These are phyloP conservation scores for Marasmius fiardii DNA, from an alignment of 1,284 basidiomycete genomes.

Conservation along the genomic window DNA sequence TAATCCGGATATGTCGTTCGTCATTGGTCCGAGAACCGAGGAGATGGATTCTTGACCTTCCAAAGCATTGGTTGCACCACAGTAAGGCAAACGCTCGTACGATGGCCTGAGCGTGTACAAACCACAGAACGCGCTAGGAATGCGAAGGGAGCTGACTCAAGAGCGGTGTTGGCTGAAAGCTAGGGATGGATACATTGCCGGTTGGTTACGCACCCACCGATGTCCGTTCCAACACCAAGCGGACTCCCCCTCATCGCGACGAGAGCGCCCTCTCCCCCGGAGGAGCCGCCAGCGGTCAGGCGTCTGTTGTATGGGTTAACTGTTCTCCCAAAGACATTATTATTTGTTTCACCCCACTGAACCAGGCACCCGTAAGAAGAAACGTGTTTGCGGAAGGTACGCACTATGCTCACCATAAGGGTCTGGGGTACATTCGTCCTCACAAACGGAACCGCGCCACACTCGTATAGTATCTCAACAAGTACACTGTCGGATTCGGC, in stretches of 20 bases:
- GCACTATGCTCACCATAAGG: conserved; percentile 42
- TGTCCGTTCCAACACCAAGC: conserved; percentile 60
- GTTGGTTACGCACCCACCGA: conserved; percentile 47
- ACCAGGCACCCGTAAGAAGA: conserved; percentile 24
- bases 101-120: conserved; percentile 72
- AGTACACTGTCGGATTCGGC: conserved; percentile 53
- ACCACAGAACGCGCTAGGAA: conserved; percentile 65
- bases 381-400: conserved; percentile 17
- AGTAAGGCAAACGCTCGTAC: conserved; percentile 68
- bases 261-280: conserved; percentile 52
- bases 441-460: conserved; percentile 67
- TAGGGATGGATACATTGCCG: not conserved
- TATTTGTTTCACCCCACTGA: conserved; percentile 55
- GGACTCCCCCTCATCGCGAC: conserved; percentile 42
- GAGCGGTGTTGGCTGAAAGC: not conserved
- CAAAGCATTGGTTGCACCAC: conserved; percentile 57
- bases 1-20: conserved; percentile 52
- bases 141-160: conserved; percentile 60
- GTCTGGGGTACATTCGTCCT: conserved; percentile 74
- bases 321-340: conserved; percentile 43
- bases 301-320: conserved; percentile 48
- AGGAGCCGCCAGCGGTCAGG: conserved; percentile 55
- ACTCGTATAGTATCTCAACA: conserved; percentile 56
- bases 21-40: conserved; percentile 74
- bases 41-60: conserved; percentile 70